A percentile compares a stretch with the other conserved stretches of the same genome.
These are phyloP conservation scores for Acacia crassicarpa DNA, from an alignment of 306 rosid genomes.

Conservation along the genomic window DNA sequence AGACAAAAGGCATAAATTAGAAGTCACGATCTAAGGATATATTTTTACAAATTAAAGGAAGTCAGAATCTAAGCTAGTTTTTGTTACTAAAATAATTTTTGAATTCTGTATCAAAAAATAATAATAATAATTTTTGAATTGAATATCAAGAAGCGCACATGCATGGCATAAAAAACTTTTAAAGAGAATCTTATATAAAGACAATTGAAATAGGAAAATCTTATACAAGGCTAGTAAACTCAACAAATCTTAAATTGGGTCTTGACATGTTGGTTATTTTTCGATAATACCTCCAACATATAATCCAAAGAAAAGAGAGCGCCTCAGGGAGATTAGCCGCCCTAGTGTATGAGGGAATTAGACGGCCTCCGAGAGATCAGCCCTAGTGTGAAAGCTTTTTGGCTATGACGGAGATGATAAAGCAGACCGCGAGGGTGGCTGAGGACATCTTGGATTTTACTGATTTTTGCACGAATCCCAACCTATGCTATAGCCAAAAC, in stretches of 20 bases:
- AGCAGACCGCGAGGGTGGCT: constrained; percentile 52
- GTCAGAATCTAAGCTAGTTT: neutral
- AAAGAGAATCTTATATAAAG: too few relatives aligned
- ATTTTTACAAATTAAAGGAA: neutral
- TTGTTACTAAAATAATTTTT: neutral
- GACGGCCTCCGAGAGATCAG: neutral
- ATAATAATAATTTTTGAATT: neutral
- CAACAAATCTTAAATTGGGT: too few relatives aligned
- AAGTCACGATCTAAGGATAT: neutral
- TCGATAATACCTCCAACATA: too few relatives aligned
- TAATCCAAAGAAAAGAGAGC: too few relatives aligned
- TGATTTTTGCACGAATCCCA: neutral
- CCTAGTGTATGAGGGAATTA: neutral
- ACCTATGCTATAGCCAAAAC: neutral
- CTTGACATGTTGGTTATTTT: too few relatives aligned
- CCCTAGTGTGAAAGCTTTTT: neutral
- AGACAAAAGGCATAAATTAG: neutral
- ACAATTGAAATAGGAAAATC: too few relatives aligned
- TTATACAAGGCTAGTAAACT: too few relatives aligned
- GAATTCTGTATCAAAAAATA: too few relatives aligned
- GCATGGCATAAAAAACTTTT: neutral
- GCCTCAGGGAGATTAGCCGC: too few relatives aligned
- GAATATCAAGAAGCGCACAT: neutral
- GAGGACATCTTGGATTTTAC: neutral
- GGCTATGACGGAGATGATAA: constrained; percentile 86